Conservation (phyloP, 164 flowering plant species). For the Amborella trichopoda region DNA sequence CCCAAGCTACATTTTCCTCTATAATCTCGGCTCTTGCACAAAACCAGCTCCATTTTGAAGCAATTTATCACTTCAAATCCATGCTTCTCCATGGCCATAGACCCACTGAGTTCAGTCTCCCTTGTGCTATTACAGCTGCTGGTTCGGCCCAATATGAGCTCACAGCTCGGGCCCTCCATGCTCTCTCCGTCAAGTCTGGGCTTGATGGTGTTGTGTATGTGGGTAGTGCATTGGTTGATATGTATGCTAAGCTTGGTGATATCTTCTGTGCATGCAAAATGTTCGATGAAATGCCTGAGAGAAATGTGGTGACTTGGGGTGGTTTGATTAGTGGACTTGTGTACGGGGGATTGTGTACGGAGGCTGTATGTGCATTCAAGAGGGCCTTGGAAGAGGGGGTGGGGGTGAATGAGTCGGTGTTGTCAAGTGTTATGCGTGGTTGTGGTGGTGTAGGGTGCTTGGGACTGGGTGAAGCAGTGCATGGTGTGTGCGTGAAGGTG, state of each 20-base stretch:
- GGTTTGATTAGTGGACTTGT: slow-evolving; percentile 84
- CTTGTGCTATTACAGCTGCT: too few species aligned
- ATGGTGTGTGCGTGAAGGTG: slow-evolving; percentile 57
- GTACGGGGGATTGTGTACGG: slow-evolving; percentile 57
- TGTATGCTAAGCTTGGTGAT: slow-evolving; percentile 76
- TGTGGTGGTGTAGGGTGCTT: slow-evolving; percentile 58
- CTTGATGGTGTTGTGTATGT: slow-evolving; percentile 58
- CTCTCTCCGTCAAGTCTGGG: slow-evolving; percentile 47
- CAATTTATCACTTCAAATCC: too few species aligned
- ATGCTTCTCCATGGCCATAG: too few species aligned
- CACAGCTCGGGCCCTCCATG: too few species aligned
- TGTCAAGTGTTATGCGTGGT: slow-evolving; percentile 63
- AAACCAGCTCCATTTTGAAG: too few species aligned
- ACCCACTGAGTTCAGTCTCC: too few species aligned
- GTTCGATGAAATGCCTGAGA: slow-evolving; percentile 87
- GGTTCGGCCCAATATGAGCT: too few species aligned
- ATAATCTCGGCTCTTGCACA: too few species aligned
- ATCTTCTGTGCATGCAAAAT: slow-evolving; percentile 38
- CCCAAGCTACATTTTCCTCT: too few species aligned
- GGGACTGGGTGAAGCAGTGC: slow-evolving; percentile 68
- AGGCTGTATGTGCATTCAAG: slow-evolving; percentile 67
- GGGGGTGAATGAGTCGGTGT: slow-evolving; percentile 80
- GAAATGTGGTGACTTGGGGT: slow-evolving; percentile 90
- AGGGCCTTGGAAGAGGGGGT: slow-evolving; percentile 36
- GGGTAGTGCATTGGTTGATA: slow-evolving; percentile 74